Conservation (phyloP, 73 alveolate genomes). For the Paramecium caudatum region DNA sequence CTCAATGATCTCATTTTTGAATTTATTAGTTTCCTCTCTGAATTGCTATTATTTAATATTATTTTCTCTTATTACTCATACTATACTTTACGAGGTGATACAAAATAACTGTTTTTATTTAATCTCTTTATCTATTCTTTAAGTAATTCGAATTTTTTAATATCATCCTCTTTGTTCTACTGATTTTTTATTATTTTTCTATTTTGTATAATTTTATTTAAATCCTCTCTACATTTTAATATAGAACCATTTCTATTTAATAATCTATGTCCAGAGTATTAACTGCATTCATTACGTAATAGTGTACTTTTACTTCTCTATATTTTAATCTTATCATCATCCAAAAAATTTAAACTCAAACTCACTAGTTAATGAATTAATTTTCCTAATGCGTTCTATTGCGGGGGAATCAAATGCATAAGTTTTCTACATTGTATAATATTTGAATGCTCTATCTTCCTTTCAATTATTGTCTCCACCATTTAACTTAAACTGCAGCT, state of each 20-base stretch:
- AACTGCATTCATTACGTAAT: not conserved
- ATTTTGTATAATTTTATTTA: constrained; percentile 26
- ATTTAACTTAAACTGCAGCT: constrained; percentile 38
- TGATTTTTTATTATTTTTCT: constrained; percentile 10
- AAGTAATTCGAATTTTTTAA: constrained; percentile 12
- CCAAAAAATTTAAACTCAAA: constrained; percentile 2
- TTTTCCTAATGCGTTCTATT: constrained; percentile 34
- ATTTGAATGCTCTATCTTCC: constrained; percentile 13
- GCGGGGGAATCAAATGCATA: not conserved
- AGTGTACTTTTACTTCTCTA: constrained; percentile 51
- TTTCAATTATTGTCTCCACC: not conserved
- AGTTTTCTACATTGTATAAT: constrained; percentile 21
- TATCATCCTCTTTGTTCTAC: constrained; percentile 8
- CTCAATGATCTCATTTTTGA: constrained; percentile 31
- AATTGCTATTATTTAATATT: not conserved
- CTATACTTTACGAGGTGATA: constrained; percentile 52
- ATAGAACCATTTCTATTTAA: not conserved
- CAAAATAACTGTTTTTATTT: constrained; percentile 48
- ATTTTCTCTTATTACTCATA: constrained; percentile 5
- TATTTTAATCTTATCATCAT: not conserved
- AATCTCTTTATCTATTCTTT: constrained; percentile 48
- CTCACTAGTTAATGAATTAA: not conserved
- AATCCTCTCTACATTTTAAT: constrained; percentile 8
- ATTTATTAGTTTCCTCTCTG: not conserved
- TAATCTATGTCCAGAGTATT: not conserved